Conservation (phyloP, 75 land plant species). For the Gnetum montanum region DNA sequence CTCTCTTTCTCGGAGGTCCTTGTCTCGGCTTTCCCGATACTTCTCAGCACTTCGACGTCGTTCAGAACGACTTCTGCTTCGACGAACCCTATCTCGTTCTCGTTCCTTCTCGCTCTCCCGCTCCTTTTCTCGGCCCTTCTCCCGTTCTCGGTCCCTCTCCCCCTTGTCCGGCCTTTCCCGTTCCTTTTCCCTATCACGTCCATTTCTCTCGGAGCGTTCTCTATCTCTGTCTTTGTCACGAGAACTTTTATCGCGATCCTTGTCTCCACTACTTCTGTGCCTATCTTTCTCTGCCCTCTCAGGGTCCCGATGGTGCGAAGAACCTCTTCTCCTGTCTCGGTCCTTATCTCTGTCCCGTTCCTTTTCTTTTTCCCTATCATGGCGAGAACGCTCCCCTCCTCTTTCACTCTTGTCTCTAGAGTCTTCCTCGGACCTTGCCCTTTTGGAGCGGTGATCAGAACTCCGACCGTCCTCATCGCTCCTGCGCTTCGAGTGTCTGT, state of each 20-base stretch:
- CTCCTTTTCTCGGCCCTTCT: slow-evolving; percentile 28
- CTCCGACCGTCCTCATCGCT: slow-evolving; percentile 26
- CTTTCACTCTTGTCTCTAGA: slow-evolving; percentile 9
- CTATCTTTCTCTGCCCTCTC: slow-evolving; percentile 18
- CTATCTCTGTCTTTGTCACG: slow-evolving; percentile 20
- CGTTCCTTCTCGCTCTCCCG: slow-evolving; percentile 28
- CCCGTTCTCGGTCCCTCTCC: slow-evolving; percentile 21
- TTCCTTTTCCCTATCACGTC: slow-evolving; percentile 16
- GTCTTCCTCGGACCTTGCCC: slow-evolving; percentile 30
- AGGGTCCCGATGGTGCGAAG: slow-evolving; percentile 11
- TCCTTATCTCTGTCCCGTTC: slow-evolving; percentile 11
- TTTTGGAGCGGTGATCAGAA: slow-evolving; percentile 23
- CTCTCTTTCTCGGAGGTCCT: slow-evolving; percentile 21
- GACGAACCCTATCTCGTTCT: slow-evolving; percentile 30
- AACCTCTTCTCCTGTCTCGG: slow-evolving; percentile 9
- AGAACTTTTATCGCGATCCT: slow-evolving; percentile 9
- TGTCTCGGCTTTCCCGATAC: slow-evolving; percentile 19
- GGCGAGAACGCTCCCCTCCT: slow-evolving; percentile 5
- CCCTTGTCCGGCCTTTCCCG: no score
- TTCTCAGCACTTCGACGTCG: slow-evolving; percentile 17
- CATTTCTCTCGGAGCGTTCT: slow-evolving; percentile 13
- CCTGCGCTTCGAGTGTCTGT: slow-evolving; percentile 19
- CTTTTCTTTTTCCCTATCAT: slow-evolving; percentile 3
- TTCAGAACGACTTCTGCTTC: slow-evolving; percentile 38
- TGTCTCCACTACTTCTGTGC: slow-evolving; percentile 14